Evolutionary conservation across 371 early-diverging fungal genomes (phyloP).

Genomic region (Parasitella parasitica): DNA sequence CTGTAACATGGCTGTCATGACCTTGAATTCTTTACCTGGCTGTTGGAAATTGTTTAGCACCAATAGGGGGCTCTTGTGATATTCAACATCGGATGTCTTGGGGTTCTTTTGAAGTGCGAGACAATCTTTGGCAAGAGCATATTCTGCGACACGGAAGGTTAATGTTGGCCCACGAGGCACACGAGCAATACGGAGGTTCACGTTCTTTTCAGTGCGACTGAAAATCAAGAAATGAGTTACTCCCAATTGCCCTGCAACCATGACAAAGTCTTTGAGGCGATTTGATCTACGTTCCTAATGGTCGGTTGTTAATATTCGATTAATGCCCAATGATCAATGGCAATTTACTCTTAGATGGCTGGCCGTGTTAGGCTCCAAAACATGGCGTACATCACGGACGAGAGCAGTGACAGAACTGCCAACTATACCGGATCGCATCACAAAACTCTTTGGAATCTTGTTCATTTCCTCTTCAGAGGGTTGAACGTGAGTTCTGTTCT

Average conservation of each 20-base stretch:
- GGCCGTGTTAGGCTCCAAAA: constrained; percentile 88
- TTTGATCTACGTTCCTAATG: constrained; percentile 91
- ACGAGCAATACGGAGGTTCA: constrained; percentile 85
- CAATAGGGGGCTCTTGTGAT: constrained; percentile 78
- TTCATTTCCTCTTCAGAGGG: constrained; percentile 50
- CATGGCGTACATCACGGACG: constrained; percentile 80
- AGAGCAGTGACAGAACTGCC: constrained; percentile 73
- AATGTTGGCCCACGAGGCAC: constrained; percentile 95
- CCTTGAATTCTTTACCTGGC: constrained; percentile 80
- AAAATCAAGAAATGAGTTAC: constrained; percentile 91
- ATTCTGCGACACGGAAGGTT: constrained; percentile 83
- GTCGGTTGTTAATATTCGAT: too few species aligned
- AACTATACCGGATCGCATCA: constrained; percentile 88
- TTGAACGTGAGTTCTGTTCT: constrained; percentile 54
- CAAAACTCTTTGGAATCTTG: constrained; percentile 88
- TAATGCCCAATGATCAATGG: too few species aligned
- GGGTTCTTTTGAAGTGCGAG: constrained; percentile 75
- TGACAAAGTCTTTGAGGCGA: constrained; percentile 91
- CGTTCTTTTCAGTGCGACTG: constrained; percentile 78
- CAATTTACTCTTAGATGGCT: constrained; percentile 38
- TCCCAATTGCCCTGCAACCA: constrained; percentile 83
- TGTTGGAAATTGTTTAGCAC: constrained; percentile 91
- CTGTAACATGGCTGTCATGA: constrained; percentile 93
- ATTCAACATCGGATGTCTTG: constrained; percentile 80
- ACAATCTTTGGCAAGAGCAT: constrained; percentile 86